phyloP scores from a whole-genome alignment of 768 basidiomycete species.

The Auriscalpium microsporum region DNA sequence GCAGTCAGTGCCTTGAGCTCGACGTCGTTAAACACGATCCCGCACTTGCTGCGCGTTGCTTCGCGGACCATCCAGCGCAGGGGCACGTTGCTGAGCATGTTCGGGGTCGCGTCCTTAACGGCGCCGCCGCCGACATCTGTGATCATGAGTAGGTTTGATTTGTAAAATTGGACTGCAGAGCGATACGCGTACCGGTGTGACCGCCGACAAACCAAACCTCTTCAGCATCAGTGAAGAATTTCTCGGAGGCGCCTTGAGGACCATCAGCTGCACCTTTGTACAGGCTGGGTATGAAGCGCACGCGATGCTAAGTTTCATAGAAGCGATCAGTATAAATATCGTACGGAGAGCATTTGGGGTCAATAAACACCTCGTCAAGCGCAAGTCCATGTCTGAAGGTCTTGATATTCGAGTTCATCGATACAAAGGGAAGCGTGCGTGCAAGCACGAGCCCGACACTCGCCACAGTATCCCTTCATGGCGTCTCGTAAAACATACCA shows the following conservation, averaged over 20 bases:
- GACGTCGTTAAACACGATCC: conserved; percentile 1
- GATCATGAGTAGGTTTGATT: background rate
- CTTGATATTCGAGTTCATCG: conserved; percentile 54
- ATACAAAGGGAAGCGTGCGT: conserved; percentile 58
- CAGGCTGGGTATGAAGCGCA: conserved; percentile 54
- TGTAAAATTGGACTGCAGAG: background rate
- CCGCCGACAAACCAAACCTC: conserved; percentile 15
- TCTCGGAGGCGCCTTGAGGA: background rate
- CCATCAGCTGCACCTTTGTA: conserved; percentile 39
- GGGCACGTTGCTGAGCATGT: conserved; percentile 9
- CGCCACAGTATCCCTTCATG: conserved; percentile 64
- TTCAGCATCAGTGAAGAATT: conserved; percentile 1
- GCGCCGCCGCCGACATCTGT: conserved; percentile 13
- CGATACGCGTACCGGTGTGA: conserved; percentile 6
- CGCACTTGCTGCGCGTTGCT: background rate
- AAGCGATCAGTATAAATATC: background rate
- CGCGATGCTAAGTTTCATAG: conserved; percentile 39
- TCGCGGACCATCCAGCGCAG: conserved; percentile 16
- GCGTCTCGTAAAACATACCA: background rate
- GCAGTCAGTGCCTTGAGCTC: background rate
- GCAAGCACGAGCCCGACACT: conserved; percentile 62
- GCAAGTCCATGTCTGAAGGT: conserved; percentile 71
- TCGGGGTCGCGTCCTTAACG: background rate
- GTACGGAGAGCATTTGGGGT: background rate
- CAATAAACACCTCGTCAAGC: conserved; percentile 57